Conservation (phyloP, 2,329 filamentous ascomycete species). For the Aphanocladium album region DNA sequence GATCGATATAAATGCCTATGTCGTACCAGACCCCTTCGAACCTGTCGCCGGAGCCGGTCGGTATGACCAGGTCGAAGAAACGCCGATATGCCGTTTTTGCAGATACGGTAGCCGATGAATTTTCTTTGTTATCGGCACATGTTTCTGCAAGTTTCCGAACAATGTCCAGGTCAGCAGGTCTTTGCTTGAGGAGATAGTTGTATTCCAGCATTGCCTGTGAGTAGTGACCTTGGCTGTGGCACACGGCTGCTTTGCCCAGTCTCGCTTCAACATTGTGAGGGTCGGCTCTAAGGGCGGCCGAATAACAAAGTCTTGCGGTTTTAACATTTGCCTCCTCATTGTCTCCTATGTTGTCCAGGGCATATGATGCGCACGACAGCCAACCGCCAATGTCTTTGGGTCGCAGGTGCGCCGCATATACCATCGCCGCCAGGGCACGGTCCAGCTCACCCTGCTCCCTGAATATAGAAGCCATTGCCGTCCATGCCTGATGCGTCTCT, state of each 20-base stretch:
- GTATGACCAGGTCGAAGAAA: conserved; percentile 40
- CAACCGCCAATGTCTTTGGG: conserved; percentile 56
- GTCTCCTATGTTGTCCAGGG: conserved; percentile 43
- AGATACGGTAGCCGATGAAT: conserved; percentile 30
- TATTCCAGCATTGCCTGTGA: conserved; percentile 53
- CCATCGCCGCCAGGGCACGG: conserved; percentile 54
- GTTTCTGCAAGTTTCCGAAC: conserved; percentile 54
- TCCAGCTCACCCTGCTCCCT: conserved; percentile 53
- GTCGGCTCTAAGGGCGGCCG: conserved; percentile 54
- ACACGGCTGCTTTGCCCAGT: conserved; percentile 54
- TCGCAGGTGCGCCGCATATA: conserved; percentile 58
- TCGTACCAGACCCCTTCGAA: conserved; percentile 66
- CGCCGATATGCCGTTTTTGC: conserved; percentile 46
- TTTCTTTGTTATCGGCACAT: conserved; percentile 46
- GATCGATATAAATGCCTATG: conserved; percentile 77
- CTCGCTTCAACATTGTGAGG: conserved; percentile 53
- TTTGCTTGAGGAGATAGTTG: conserved; percentile 46
- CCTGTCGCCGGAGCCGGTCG: conserved; percentile 27
- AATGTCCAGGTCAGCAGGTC: conserved; percentile 49
- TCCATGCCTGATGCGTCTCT: conserved; percentile 62
- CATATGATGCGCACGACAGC: conserved; percentile 55
- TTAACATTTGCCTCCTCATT: conserved; percentile 46
- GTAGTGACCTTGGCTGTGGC: conserved; percentile 50
- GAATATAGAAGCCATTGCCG: conserved; percentile 55
- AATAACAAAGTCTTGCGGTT: conserved; percentile 55